Evolutionary conservation across 352 stramenopile species (phyloP), one percentile per base, ranked within the genome.

Genomic region (Phytopythium mirpurense): DNA sequence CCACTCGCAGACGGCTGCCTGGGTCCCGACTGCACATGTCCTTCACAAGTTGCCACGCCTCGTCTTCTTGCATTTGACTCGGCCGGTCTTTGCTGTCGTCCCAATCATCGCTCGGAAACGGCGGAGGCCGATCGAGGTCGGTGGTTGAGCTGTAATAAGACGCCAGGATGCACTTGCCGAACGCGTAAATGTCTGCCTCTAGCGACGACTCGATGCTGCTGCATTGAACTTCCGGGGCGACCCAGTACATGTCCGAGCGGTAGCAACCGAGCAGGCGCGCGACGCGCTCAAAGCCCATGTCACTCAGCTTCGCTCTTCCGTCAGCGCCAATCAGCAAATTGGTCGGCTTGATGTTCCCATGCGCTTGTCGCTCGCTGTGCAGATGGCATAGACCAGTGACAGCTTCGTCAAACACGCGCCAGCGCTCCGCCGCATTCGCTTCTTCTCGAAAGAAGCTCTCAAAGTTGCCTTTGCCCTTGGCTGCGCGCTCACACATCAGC

Each of bases 161-260:
- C 3, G 29, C 29, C 18, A 52, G 15, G 12, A 52, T 41, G 46
- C 31, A 42, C 21, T 41, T 52, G 12, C 46, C 46, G 4, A 52
- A 19, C 9, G 31, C n/a, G 32, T 52, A 52, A 16, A 52, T 31
- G n/a, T 52, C 46, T 14, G 29, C 32, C 26, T 19, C 10, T 7
- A 18, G 2, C 2, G 46, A 41, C 12, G 5, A 2, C 15, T 10
- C 9, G n/a, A 9, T 18, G 18, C 0, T 31, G 10, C 6, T 18
- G 7, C 23, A 3, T 18, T n/a, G 16, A 18, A 49, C 6, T 29
- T 49, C 43, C 5, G 43, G 43, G 11, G 43, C 43, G 16, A 50
- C 15, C 43, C 43, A 50, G 10, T 26, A 37, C 8, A 3, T 6
- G 8, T 50, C 27, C 24, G 4, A 16, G 32, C 14, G 5, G 14